Evolutionary conservation across 768 basidiomycete genomes (phyloP).

Genomic region (Hirschioporus abietinus): DNA sequence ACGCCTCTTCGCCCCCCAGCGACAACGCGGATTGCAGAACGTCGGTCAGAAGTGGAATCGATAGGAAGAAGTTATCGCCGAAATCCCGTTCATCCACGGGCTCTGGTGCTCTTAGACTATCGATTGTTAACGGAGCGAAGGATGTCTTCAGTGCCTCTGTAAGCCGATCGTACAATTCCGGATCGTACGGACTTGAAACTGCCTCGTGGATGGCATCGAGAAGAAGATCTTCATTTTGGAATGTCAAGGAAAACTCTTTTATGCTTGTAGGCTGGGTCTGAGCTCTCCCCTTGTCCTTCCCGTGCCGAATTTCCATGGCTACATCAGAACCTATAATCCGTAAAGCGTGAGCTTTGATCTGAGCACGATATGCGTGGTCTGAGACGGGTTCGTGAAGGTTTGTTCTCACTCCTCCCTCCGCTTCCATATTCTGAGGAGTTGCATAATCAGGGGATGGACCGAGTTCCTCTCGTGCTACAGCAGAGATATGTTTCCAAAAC

Average conservation of each 20-base stretch:
- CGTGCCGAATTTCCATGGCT: constrained; percentile 47
- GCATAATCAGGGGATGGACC: constrained; percentile 70
- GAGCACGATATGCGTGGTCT: constrained; percentile 59
- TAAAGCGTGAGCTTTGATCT: constrained; percentile 69
- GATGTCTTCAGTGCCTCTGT: constrained; percentile 39
- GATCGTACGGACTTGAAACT: constrained; percentile 64
- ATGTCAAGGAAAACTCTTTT: constrained; percentile 44
- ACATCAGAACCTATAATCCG: constrained; percentile 74
- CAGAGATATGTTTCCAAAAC: constrained; percentile 70
- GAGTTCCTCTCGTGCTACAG: constrained; percentile 60
- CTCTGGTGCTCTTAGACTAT: constrained; percentile 59
- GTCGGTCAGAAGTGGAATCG: constrained; percentile 49
- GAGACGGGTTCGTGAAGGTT: constrained; percentile 57
- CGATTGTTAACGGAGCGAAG: constrained; percentile 59
- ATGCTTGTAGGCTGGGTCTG: constrained; percentile 54
- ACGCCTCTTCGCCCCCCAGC: constrained; percentile 34
- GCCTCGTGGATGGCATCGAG: constrained; percentile 67
- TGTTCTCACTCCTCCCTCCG: constrained; percentile 49
- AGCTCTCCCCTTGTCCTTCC: constrained; percentile 18
- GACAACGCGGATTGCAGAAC: constrained; percentile 41
- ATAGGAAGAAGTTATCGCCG: constrained; percentile 78
- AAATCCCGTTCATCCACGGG: constrained; percentile 65
- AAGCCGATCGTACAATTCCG: constrained; percentile 62
- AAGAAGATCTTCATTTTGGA: constrained; percentile 60
- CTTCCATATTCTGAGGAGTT: constrained; percentile 39